phyloP scores from a whole-genome alignment of 352 stramenopile genomes.

The Phytophthora uliginosa region DNA sequence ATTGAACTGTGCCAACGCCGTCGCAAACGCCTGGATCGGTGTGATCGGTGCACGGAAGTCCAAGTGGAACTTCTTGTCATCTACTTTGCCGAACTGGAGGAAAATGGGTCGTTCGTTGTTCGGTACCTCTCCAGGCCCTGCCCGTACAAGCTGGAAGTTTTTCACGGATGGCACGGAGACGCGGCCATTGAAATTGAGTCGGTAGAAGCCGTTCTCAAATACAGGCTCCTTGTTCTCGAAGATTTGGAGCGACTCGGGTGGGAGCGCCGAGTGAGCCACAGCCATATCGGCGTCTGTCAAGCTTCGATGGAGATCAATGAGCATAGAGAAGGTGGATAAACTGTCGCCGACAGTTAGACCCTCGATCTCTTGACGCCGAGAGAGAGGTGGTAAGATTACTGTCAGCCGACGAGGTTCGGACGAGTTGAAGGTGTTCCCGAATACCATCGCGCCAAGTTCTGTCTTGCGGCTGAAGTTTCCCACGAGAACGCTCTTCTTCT shows the following conservation, averaged over 20 bases:
- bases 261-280: conserved; percentile 35
- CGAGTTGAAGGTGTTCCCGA: conserved; percentile 56
- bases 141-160: conserved; percentile 80
- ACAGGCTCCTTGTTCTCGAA: conserved; percentile 78
- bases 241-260: conserved; percentile 44
- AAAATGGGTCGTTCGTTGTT: conserved; percentile 39
- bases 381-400: conserved; percentile 60
- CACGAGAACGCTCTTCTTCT: conserved; percentile 81
- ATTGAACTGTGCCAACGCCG: conserved; percentile 79
- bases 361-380: conserved; percentile 60
- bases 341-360: conserved; percentile 57
- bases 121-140: conserved; percentile 11
- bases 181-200: conserved; percentile 85
- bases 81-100: conserved; percentile 85
- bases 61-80: conserved; percentile 85
- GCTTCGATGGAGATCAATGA: conserved; percentile 60
- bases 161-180: conserved; percentile 83
- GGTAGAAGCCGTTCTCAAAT: conserved; percentile 86
- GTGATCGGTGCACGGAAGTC: conserved; percentile 81
- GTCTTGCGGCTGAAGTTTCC: conserved; percentile 75
- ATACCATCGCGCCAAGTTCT: conserved; percentile 79
- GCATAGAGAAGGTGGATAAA: conserved; percentile 57
- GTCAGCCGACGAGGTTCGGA: conserved; percentile 60
- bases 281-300: conserved; percentile 20
- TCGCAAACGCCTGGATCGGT: conserved; percentile 78